These are phyloP conservation scores for Yamadazyma laniorum DNA, from an alignment of 805 yeast species.

Conservation along the genomic window DNA sequence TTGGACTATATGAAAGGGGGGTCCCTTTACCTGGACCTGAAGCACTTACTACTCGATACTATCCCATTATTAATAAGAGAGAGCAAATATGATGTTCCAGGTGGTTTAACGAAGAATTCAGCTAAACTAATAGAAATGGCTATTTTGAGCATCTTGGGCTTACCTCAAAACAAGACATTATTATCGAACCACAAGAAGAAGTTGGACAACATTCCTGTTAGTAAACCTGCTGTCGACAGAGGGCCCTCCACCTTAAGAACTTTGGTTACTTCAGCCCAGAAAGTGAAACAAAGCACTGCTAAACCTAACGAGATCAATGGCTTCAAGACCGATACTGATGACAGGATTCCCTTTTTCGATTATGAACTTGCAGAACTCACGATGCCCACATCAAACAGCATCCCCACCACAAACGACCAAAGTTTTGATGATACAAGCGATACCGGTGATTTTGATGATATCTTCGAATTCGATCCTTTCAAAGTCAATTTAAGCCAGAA, in stretches of 20 bases:
- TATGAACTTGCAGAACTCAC: neutral
- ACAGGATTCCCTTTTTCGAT: neutral
- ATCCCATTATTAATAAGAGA: constrained; percentile 51
- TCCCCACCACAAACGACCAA: neutral
- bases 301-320: neutral
- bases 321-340: neutral
- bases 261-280: neutral
- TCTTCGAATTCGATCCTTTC: constrained; percentile 40
- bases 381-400: neutral
- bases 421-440: constrained; percentile 5
- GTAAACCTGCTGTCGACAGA: constrained; percentile 24
- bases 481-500: constrained; percentile 30
- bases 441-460: constrained; percentile 13
- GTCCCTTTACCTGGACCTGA: constrained; percentile 69
- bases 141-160: constrained; percentile 58
- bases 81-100: constrained; percentile 54
- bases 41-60: constrained; percentile 50
- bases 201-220: constrained; percentile 18
- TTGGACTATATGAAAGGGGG: constrained; percentile 84
- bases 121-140: constrained; percentile 57
- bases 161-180: constrained; percentile 32
- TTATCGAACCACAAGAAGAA: constrained; percentile 19
- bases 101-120: constrained; percentile 58
- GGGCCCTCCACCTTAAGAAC: constrained; percentile 15
- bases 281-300: too few relatives aligned